phyloP scores from a whole-genome alignment of 306 rosid genomes.

The Vigna angularis region DNA sequence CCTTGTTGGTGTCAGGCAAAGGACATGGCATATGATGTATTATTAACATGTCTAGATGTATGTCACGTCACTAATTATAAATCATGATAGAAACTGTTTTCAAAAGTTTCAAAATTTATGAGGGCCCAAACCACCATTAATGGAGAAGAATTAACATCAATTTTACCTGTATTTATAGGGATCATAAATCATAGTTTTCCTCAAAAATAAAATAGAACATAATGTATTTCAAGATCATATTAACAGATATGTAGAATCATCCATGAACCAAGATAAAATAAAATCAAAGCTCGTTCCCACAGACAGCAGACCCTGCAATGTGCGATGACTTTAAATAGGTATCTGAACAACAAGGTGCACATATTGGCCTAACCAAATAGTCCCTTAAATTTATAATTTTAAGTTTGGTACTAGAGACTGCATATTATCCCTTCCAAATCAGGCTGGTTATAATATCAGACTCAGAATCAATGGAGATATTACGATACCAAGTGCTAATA shows the following conservation, averaged over 20 bases:
- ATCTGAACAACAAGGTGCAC: conserved; percentile 24
- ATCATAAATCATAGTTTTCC: neutral
- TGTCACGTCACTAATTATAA: neutral
- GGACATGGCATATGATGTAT: neutral
- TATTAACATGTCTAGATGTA: conserved; percentile 7
- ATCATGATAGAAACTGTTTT: neutral
- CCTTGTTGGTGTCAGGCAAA: neutral
- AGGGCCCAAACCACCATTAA: neutral
- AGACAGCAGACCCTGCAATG: neutral
- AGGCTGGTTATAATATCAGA: neutral
- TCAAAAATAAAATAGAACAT: conserved; percentile 1
- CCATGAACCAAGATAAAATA: conserved; percentile 14
- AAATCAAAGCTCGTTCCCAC: conserved; percentile 1
- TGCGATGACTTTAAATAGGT: conserved; percentile 1
- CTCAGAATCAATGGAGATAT: neutral
- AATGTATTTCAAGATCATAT: conserved; percentile 30
- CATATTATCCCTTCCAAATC: conserved; percentile 12
- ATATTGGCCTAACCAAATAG: neutral
- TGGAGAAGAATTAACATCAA: neutral
- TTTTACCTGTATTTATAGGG: neutral
- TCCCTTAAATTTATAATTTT: conserved; percentile 3
- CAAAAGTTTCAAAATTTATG: neutral
- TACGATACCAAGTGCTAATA: neutral
- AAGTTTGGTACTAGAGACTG: neutral
- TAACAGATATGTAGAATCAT: conserved; percentile 13